phyloP scores from a whole-genome alignment of 495 filamentous ascomycete species.

The Astrocystis sublimbata region DNA sequence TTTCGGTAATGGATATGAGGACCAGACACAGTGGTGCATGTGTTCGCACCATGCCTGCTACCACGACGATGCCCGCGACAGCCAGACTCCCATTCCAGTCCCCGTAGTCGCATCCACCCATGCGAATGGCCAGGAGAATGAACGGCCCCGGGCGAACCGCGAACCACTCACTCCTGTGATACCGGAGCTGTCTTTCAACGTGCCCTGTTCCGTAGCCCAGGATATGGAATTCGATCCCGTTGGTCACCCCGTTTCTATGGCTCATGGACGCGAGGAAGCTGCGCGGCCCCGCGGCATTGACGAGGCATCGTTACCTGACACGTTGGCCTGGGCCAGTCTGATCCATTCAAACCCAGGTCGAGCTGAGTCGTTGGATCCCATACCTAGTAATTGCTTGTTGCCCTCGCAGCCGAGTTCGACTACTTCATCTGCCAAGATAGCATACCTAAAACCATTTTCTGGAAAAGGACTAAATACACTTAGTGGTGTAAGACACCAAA shows the following conservation, averaged over 20 bases:
- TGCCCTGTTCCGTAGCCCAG: constrained; percentile 33
- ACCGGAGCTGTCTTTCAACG: constrained; percentile 39
- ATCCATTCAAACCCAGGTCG: constrained; percentile 39
- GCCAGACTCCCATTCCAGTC: constrained; percentile 25
- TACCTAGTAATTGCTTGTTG: constrained; percentile 54
- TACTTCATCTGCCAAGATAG: constrained; percentile 45
- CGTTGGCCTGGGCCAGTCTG: constrained; percentile 47
- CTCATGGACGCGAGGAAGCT: constrained; percentile 23
- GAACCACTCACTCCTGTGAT: constrained; percentile 47
- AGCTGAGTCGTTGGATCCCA: constrained; percentile 42
- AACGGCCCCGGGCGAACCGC: constrained; percentile 40
- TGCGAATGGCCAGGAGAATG: constrained; percentile 47
- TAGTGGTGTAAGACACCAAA: constrained; percentile 37
- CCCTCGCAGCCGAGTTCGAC: constrained; percentile 49
- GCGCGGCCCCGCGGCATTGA: constrained; percentile 24
- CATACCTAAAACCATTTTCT: constrained; percentile 50
- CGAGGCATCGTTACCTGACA: constrained; percentile 49
- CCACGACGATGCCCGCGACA: constrained; percentile 52
- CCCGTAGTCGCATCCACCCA: constrained; percentile 19
- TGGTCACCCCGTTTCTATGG: constrained; percentile 30
- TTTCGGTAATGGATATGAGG: constrained; percentile 31
- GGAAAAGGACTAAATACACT: constrained; percentile 51
- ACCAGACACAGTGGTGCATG: constrained; percentile 59
- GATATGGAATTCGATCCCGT: constrained; percentile 38
- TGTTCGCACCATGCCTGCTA: constrained; percentile 74